Evolutionary conservation across 306 rosid genomes (phyloP), one percentile per base, ranked within the genome.

Genomic region (Rosa rugosa): DNA sequence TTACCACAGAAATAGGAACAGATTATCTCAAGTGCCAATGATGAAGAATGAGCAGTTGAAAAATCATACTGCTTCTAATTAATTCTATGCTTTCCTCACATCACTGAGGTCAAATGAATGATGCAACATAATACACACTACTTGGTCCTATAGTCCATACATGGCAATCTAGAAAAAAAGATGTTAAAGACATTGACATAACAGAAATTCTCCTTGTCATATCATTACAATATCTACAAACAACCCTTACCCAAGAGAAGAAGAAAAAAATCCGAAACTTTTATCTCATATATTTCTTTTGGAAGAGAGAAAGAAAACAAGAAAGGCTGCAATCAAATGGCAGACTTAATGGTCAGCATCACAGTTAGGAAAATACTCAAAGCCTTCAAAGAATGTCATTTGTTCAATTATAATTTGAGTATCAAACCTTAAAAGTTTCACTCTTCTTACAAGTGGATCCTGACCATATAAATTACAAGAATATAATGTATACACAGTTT

Each of bases 1-100:
- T 57, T 50, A 64, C 74, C 68, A 67, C 76, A 27, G 72, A 69
- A 72, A 70, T 22, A 71, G 63, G 75, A 41, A 16, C 42, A 38
- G 12, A 36, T 59, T 57, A 44, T 18, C 45, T 31, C 22, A 2
- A 38, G 64, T 22, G 25, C 17, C 23, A 63, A 34, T 7, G 44
- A 62, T 60, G 60, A 62, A 27, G 47, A 25, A 17, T 62, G 14
- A 18, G 34, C 13, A 27, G 8, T 51, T 0, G 6, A 27, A 75
- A 63, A 10, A 25, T 38, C 25, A 2, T 60, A 16, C 54, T 75
- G 45, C 46, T 49, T 17, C 6, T 12, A 27, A 49, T 6, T 50
- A 31, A 56, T 16, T 57, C 36, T 56, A 4, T 25, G 68, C 42
- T 18, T 7, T 31, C 18, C 54, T 59, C 63, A 59, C 53, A 75